phyloP scores from a whole-genome alignment of 768 basidiomycete species.

The Podaxis sp. region DNA sequence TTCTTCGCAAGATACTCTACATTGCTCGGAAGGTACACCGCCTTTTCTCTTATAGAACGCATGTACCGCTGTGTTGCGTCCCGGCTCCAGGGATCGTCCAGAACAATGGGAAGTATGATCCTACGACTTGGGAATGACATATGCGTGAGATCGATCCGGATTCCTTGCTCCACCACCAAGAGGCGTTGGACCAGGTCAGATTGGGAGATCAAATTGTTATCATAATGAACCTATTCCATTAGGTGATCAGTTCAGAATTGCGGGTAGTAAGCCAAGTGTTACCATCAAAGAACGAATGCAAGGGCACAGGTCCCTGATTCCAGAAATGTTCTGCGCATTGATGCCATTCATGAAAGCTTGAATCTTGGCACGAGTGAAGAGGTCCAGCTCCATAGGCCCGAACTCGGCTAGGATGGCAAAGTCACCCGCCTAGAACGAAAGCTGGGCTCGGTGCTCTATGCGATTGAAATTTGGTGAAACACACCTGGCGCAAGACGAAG shows the following conservation, averaged over 20 bases:
- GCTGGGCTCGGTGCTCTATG: too few relatives aligned
- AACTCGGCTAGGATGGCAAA: slow-evolving; percentile 64
- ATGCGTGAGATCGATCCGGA: slow-evolving; percentile 39
- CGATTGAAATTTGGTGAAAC: not conserved
- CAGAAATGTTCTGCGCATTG: slow-evolving; percentile 27
- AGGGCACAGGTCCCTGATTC: slow-evolving; percentile 43
- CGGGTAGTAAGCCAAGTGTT: not conserved
- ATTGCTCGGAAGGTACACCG: slow-evolving; percentile 69
- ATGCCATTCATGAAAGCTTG: slow-evolving; percentile 53
- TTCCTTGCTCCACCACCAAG: slow-evolving; percentile 32
- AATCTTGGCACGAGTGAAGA: slow-evolving; percentile 53
- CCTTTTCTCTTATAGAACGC: slow-evolving; percentile 50
- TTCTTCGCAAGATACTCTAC: slow-evolving; percentile 65
- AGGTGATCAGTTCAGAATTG: not conserved
- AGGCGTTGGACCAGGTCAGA: slow-evolving; percentile 41
- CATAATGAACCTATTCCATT: slow-evolving; percentile 46
- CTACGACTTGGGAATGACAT: slow-evolving; percentile 50
- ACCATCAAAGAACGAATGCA: slow-evolving; percentile 65
- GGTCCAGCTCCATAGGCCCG: slow-evolving; percentile 53
- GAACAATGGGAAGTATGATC: slow-evolving; percentile 60
- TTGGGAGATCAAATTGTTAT: slow-evolving; percentile 44
- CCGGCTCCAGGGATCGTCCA: slow-evolving; percentile 58
- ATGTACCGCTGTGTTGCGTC: slow-evolving; percentile 61
- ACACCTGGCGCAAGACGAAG: slow-evolving; percentile 59
- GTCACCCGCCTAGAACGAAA: slow-evolving; percentile 52